Evolutionary conservation across 2,329 filamentous ascomycete genomes (phyloP).

Genomic region (Sporothrix brasiliensis): DNA sequence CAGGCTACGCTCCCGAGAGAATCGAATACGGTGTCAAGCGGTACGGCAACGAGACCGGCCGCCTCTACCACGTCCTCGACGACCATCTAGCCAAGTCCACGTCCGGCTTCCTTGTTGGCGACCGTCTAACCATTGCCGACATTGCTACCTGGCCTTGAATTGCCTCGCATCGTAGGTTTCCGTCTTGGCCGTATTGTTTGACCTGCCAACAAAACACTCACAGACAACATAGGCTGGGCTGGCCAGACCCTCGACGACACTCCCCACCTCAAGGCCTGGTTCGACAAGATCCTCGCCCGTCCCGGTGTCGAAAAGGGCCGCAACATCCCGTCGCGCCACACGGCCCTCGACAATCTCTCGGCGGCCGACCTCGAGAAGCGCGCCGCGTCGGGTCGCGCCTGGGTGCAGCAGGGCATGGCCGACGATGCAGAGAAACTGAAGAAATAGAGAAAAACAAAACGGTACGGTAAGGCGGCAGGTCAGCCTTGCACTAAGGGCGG

Average conservation of each 20-base stretch:
- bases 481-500: not conserved
- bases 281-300: conserved; percentile 68
- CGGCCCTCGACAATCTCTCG: conserved; percentile 52
- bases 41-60: conserved; percentile 76
- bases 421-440: conserved; percentile 53
- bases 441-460: not conserved
- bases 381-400: conserved; percentile 54
- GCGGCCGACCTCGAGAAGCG: conserved; percentile 55
- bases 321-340: conserved; percentile 66
- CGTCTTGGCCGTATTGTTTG: not conserved
- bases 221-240: conserved; percentile 53
- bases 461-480: not conserved
- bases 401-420: conserved; percentile 68
- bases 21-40: conserved; percentile 82
- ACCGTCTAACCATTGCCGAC: conserved; percentile 74
- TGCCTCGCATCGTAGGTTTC: conserved; percentile 51
- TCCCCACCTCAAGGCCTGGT: conserved; percentile 75
- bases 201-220: not conserved
- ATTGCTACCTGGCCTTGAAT: conserved; percentile 83
- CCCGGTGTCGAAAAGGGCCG: conserved; percentile 73
- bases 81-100: conserved; percentile 63
- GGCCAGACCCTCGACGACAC: conserved; percentile 75
- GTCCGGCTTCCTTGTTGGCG: conserved; percentile 65
- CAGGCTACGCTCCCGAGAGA: conserved; percentile 75
- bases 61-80: conserved; percentile 78